Percentiles rank a stretch among this genome's conserved stretches.
Evolutionary conservation across 257 asterid genomes (phyloP).

Genomic region (Verbascum thapsus): DNA sequence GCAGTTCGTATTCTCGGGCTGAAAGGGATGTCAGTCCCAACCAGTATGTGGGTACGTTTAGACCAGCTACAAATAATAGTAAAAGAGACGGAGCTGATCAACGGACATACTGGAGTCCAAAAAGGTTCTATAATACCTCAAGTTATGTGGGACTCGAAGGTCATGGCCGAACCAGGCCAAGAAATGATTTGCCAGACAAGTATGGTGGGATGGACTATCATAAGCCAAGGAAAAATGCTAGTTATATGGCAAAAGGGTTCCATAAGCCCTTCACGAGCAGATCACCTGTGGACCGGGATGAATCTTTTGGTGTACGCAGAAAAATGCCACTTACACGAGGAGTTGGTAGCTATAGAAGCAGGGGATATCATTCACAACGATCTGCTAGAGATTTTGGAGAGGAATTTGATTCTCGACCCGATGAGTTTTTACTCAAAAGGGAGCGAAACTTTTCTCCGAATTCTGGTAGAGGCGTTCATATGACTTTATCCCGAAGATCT

Average conservation of each 20-base stretch:
- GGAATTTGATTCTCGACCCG: slow-evolving; percentile 45
- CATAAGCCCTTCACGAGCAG: slow-evolving; percentile 56
- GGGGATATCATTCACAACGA: slow-evolving; percentile 55
- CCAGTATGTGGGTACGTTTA: slow-evolving; percentile 48
- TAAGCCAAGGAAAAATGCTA: slow-evolving; percentile 42
- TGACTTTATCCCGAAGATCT: slow-evolving; percentile 49
- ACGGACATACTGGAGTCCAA: slow-evolving; percentile 57
- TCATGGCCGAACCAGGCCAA: slow-evolving; percentile 49
- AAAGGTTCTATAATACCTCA: too few species aligned
- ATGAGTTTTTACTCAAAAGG: slow-evolving; percentile 50
- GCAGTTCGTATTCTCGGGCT: slow-evolving; percentile 43
- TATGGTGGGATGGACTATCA: too few species aligned
- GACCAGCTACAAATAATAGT: slow-evolving; percentile 40
- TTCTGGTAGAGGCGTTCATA: slow-evolving; percentile 41
- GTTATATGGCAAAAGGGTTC: slow-evolving; percentile 45
- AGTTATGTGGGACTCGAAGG: slow-evolving; percentile 48
- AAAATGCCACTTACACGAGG: slow-evolving; percentile 43
- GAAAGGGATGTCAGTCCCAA: slow-evolving; percentile 56
- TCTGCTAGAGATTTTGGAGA: slow-evolving; percentile 48
- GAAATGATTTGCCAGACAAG: slow-evolving; percentile 46
- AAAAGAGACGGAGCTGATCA: slow-evolving; percentile 52
- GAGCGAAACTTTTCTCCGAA: slow-evolving; percentile 55
- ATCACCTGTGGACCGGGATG: slow-evolving; percentile 57
- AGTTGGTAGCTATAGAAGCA: slow-evolving; percentile 38
- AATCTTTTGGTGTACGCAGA: slow-evolving; percentile 42